Percentiles rank a stretch among this genome's conserved stretches.
Evolutionary conservation across 768 basidiomycete genomes (phyloP).

Genomic region (Lactarius sp.): DNA sequence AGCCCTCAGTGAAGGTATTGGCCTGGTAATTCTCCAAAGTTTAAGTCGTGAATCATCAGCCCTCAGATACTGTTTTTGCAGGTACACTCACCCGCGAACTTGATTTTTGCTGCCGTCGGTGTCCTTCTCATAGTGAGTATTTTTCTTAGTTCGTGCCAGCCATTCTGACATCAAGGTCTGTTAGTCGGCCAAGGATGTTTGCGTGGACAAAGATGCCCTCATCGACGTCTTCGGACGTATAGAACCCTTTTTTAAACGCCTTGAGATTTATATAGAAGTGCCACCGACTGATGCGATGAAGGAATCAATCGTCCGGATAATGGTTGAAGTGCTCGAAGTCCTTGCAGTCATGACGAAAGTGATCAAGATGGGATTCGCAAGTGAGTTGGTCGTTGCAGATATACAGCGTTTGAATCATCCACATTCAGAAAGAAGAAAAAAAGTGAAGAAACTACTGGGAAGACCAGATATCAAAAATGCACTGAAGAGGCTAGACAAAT

Average conservation of each 20-base stretch:
- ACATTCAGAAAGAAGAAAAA: not conserved
- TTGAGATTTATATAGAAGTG: no score
- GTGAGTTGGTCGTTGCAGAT: not conserved
- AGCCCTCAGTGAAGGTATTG: no score
- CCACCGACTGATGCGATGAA: not conserved
- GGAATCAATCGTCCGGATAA: not conserved
- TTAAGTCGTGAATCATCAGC: no score
- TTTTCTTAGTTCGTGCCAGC: no score
- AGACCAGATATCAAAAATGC: not conserved
- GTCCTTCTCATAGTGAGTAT: no score
- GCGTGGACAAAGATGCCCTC: not conserved
- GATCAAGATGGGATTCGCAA: not conserved
- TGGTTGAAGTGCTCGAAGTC: not conserved
- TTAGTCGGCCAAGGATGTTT: not conserved
- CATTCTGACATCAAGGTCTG: no score
- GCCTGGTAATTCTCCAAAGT: no score
- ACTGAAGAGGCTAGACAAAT: not conserved
- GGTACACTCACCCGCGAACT: no score
- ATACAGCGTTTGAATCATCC: not conserved
- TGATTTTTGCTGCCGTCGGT: no score
- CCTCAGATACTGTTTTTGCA: no score
- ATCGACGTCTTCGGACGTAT: not conserved
- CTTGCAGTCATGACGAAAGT: not conserved
- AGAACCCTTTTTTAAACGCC: not conserved
- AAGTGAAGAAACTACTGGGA: not conserved